phyloP scores from a whole-genome alignment of 208 protist species.

The Trypanosomatidae sp. region DNA sequence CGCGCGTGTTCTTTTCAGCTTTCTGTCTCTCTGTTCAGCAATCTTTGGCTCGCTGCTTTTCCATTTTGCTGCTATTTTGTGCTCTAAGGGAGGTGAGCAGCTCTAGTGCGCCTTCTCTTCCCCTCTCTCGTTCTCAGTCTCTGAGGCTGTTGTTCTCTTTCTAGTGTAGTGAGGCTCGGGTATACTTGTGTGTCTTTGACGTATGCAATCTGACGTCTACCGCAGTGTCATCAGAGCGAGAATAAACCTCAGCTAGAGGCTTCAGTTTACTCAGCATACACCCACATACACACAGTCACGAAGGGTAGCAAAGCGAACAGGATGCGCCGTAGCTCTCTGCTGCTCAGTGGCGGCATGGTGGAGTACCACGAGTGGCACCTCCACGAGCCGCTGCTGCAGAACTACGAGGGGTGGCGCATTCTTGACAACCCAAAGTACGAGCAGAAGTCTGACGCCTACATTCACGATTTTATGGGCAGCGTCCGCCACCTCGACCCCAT shows the following conservation, averaged over 20 bases:
- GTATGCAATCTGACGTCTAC: background rate
- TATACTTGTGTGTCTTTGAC: background rate
- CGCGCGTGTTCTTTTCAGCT: conserved; percentile 1
- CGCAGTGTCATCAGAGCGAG: background rate
- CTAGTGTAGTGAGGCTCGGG: background rate
- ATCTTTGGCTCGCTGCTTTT: background rate
- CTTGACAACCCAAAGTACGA: conserved; percentile 91
- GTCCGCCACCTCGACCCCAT: conserved; percentile 91
- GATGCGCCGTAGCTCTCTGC: conserved; percentile 74
- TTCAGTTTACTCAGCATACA: background rate
- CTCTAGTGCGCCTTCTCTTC: background rate
- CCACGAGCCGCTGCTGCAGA: conserved; percentile 88
- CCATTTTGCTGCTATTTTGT: no score
- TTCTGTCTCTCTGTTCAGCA: background rate
- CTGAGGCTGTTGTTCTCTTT: background rate
- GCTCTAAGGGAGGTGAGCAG: no score
- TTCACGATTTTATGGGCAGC: conserved; percentile 77
- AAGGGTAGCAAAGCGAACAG: conserved; percentile 22
- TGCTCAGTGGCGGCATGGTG: conserved; percentile 83
- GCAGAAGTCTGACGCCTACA: conserved; percentile 73
- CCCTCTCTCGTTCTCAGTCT: background rate
- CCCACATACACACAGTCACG: background rate
- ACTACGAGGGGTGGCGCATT: conserved; percentile 93
- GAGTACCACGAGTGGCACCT: conserved; percentile 93
- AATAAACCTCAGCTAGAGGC: background rate